Base-by-base conservation (phyloP, 2,329 filamentous ascomycete species). In the Fusarium nanum region DNA sequence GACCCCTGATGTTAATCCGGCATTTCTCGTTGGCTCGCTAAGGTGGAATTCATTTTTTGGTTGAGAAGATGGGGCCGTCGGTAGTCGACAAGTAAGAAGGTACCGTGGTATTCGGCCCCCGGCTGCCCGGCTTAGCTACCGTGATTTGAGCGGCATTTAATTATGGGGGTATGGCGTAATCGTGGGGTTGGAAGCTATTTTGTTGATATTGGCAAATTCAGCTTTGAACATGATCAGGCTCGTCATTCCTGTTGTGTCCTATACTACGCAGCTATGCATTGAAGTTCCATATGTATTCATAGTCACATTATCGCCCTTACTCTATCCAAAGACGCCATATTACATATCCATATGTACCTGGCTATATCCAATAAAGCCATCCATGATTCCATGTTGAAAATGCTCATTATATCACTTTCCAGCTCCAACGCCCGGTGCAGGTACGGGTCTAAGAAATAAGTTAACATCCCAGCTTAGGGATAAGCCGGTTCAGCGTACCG, bases 401-500 rank as follows among this genome's bases (percentile, higher is more conserved):
- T 54, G 23, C 52, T 54, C 44, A 44, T 58, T 32, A 47, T 57
- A 46, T 67, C 52, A 57, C 44, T 67, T 37, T 13, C 30, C 23
- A 54, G 30, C 22, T 14, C n/a, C 48, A 20, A 30, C 32, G 55
- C 49, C 27, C 37, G 27, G 10, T n/a, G 34, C 34, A 41, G 32
- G 23, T 47, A 59, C 45, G n/a, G 22, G 41, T 47, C 48, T 50
- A 34, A 18, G 18, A 28, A 25, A 41, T 47, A 59, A 59, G 42
- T 52, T 49, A 45, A 48, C 25, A 55, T 13, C 42, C 53, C 37
- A 56, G 47, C 48, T 53, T 60, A 79, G 44, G 67, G 69, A 37
- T 79, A 80, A 20, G 76, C 74, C 23, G 80, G 72, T 45, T 80
- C 81, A 14, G 81, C 77, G 64, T 84, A 83, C 64, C 79, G 77